Conservation (phyloP, 495 filamentous ascomycete genomes). For the Polyplosphaeria fusca region DNA sequence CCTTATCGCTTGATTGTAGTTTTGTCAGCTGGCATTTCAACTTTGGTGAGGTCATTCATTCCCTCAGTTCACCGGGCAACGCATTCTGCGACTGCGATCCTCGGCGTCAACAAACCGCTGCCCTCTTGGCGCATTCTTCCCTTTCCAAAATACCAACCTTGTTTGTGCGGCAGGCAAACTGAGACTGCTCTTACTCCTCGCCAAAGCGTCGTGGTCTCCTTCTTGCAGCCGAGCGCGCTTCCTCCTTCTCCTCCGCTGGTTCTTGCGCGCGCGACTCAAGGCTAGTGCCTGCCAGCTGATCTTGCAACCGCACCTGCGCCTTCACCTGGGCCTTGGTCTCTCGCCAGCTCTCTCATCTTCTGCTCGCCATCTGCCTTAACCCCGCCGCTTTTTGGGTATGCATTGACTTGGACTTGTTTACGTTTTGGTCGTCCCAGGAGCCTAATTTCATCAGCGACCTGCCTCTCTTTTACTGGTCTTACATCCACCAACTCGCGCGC, state of each 20-base stretch:
- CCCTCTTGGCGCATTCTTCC: slow-evolving; percentile 12
- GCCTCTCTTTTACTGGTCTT: slow-evolving; percentile 14
- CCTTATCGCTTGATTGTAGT: no score
- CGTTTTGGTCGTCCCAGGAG: slow-evolving; percentile 11
- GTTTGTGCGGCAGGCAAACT: neutral
- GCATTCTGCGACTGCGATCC: slow-evolving; percentile 1
- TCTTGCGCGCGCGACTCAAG: neutral
- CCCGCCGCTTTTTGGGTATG: slow-evolving; percentile 13
- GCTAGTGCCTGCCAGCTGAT: neutral
- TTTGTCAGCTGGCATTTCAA: no score
- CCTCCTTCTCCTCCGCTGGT: neutral
- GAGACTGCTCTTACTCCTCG: no score
- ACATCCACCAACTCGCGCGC: slow-evolving; percentile 16
- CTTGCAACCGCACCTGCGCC: neutral
- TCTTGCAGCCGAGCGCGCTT: neutral
- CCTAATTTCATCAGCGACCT: neutral
- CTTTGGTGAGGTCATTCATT: no score
- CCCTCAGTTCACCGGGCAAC: slow-evolving; percentile 9
- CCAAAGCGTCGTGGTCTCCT: no score
- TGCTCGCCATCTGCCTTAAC: neutral
- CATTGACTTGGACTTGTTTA: slow-evolving; percentile 20
- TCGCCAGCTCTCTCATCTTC: no score
- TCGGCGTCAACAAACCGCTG: neutral
- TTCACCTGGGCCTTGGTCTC: no score
- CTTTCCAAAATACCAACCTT: slow-evolving; percentile 1